phyloP scores from a whole-genome alignment of 2,329 filamentous ascomycete genomes.

The Fusarium humuli region DNA sequence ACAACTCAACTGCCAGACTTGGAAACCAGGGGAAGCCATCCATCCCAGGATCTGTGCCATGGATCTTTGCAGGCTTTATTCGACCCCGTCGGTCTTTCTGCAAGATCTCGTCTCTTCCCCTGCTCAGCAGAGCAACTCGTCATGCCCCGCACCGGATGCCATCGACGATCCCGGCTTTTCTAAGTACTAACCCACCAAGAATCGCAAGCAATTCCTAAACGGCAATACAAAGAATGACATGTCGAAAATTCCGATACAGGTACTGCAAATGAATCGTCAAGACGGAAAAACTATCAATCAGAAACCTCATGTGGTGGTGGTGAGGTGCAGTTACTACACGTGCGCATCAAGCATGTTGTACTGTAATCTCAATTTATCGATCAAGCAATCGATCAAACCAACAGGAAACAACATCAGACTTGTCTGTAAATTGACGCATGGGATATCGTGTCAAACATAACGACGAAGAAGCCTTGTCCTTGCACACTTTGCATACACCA shows the following conservation, averaged over 20 bases:
- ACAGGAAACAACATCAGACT: slow-evolving; percentile 23
- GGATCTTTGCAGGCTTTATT: slow-evolving; percentile 20
- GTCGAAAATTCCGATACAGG: slow-evolving; percentile 14
- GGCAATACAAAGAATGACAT: slow-evolving; percentile 25
- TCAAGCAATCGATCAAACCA: slow-evolving; percentile 13
- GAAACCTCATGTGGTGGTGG: slow-evolving; percentile 11
- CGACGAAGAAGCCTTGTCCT: slow-evolving; percentile 1
- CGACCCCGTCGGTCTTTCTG: slow-evolving; percentile 14
- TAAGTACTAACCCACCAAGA: slow-evolving; percentile 6
- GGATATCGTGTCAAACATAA: slow-evolving; percentile 15
- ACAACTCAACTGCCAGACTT: slow-evolving; percentile 2
- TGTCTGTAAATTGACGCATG: slow-evolving; percentile 29
- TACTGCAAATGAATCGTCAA: slow-evolving; percentile 15
- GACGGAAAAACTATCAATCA: not conserved
- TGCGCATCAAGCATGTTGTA: slow-evolving; percentile 19
- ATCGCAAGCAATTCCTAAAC: slow-evolving; percentile 36
- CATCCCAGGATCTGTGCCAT: slow-evolving; percentile 28
- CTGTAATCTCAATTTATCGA: slow-evolving; percentile 20
- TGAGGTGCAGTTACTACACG: slow-evolving; percentile 24
- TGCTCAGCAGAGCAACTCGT: slow-evolving; percentile 15
- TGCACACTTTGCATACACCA: slow-evolving; percentile 8
- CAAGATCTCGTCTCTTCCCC: slow-evolving; percentile 37
- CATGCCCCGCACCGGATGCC: slow-evolving; percentile 32
- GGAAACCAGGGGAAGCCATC: slow-evolving; percentile 15
- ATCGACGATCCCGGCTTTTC: slow-evolving; percentile 33